Evolutionary conservation across 129 eudicot species (phyloP).

Genomic region (Apium graveolens): DNA sequence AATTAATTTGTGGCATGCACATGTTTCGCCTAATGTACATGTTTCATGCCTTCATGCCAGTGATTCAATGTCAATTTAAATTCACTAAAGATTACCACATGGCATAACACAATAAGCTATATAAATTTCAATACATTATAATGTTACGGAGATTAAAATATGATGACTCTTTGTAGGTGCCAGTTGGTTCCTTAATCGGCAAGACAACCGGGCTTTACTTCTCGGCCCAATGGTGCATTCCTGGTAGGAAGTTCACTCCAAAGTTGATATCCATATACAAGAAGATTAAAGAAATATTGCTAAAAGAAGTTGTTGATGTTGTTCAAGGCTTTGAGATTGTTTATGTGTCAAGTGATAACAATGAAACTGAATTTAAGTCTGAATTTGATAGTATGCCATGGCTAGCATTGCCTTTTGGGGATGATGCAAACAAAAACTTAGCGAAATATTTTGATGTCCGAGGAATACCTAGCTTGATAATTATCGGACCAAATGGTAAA

Average conservation of each 20-base stretch:
- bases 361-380: slow-evolving; percentile 36
- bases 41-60: background rate
- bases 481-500: slow-evolving; percentile 85
- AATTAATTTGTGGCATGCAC: background rate
- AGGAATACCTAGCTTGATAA: slow-evolving; percentile 58
- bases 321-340: slow-evolving; percentile 56
- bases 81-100: background rate
- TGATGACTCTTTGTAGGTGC: slow-evolving; percentile 33
- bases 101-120: background rate
- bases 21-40: background rate
- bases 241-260: slow-evolving; percentile 59
- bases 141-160: background rate
- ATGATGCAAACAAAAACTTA: slow-evolving; percentile 37
- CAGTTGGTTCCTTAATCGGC: slow-evolving; percentile 44
- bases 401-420: slow-evolving; percentile 68
- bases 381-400: slow-evolving; percentile 59
- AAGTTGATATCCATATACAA: slow-evolving; percentile 63
- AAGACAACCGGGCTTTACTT: slow-evolving; percentile 83
- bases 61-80: background rate
- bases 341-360: slow-evolving; percentile 53
- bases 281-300: slow-evolving; percentile 43
- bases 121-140: background rate
- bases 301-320: background rate
- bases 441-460: slow-evolving; percentile 62
- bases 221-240: slow-evolving; percentile 82